Percentiles rank a stretch among this genome's conserved stretches.
phyloP scores from a whole-genome alignment of 2,329 filamentous ascomycete species.

The Zymoseptoria pseudotritici region DNA sequence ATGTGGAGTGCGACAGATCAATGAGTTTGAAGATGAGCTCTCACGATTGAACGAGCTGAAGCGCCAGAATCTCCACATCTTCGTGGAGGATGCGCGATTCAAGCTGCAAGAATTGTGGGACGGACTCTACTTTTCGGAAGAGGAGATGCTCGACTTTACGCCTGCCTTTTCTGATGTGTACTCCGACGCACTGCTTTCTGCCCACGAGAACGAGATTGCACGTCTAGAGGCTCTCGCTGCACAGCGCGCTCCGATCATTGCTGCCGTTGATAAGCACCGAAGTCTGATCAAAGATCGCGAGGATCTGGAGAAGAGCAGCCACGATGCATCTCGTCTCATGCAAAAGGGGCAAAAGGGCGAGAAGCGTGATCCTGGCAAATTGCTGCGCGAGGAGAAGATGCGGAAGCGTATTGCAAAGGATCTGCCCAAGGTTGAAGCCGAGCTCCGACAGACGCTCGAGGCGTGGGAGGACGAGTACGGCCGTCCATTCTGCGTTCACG shows the following conservation, averaged over 20 bases:
- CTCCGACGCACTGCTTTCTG: slow-evolving; percentile 88
- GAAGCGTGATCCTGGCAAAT: slow-evolving; percentile 85
- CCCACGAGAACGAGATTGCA: slow-evolving; percentile 84
- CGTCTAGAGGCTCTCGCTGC: slow-evolving; percentile 75
- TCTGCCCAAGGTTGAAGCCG: slow-evolving; percentile 78
- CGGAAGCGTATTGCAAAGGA: slow-evolving; percentile 95
- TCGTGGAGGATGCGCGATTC: slow-evolving; percentile 87
- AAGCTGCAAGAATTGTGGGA: slow-evolving; percentile 96
- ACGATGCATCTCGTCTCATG: slow-evolving; percentile 91
- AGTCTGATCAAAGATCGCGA: slow-evolving; percentile 78
- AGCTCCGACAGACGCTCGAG: slow-evolving; percentile 76
- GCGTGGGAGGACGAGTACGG: slow-evolving; percentile 92
- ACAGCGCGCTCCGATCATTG: slow-evolving; percentile 76
- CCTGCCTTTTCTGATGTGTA: slow-evolving; percentile 89
- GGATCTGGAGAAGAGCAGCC: slow-evolving; percentile 80
- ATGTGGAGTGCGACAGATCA: slow-evolving; percentile 83
- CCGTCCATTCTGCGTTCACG: slow-evolving; percentile 85
- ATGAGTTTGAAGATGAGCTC: slow-evolving; percentile 91
- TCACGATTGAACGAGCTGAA: slow-evolving; percentile 83
- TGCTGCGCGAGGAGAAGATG: slow-evolving; percentile 96
- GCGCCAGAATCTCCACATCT: slow-evolving; percentile 86
- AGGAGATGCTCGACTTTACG: slow-evolving; percentile 97
- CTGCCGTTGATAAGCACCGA: slow-evolving; percentile 75
- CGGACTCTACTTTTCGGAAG: slow-evolving; percentile 84
- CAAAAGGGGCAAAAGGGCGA: slow-evolving; percentile 87